Base-by-base conservation (phyloP, 2,329 filamentous ascomycete species). In the Alternaria sp. region DNA sequence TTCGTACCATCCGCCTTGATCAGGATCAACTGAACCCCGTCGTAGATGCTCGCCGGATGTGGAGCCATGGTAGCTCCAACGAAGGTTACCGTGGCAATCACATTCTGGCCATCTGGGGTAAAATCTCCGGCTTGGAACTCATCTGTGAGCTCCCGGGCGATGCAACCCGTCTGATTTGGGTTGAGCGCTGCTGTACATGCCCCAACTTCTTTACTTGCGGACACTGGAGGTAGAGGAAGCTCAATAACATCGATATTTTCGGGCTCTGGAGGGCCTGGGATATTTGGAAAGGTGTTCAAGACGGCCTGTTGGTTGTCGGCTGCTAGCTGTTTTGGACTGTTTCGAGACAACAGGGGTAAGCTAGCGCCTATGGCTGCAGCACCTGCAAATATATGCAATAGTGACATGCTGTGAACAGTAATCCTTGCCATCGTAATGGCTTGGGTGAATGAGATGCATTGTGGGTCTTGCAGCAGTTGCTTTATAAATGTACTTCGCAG, bases 21-120 rank as follows among this genome's bases (percentile, higher is more conserved):
- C 34, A 83, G 74, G 11, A 69, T 61, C 4, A 82, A 48, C 42
- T 83, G 80, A 9, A 66, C 58, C 2, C 80, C 81, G 1, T 52
- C 63, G 60, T 80, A 83, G 44, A 82, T 78, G 59, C 78, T 81
- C 5, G 72, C 73, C 0, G 78, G 68, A 56, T 80, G 71, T 2
- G 78, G 79, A 4, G 72, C 64, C 0, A 68, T 69, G 0, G 80
- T 78, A 2, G 81, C 80, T 3, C 81, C 81, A 6, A 72, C 71
- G 50, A 81, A 83, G 11, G 72, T 75, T 10, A 80, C 72, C 4
- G 54, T 73, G 23, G 73, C 77, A 9, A 79, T 59, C 8, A 83
- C 73, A 58, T 83, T 80, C 0, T 78, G 74, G n/a, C 76, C 76
- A 50, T 83, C 79, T 0, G 80, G 78, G 0, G 77, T 65, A 41